phyloP scores from a whole-genome alignment of 768 basidiomycete genomes.

The Lactarius sp. region DNA sequence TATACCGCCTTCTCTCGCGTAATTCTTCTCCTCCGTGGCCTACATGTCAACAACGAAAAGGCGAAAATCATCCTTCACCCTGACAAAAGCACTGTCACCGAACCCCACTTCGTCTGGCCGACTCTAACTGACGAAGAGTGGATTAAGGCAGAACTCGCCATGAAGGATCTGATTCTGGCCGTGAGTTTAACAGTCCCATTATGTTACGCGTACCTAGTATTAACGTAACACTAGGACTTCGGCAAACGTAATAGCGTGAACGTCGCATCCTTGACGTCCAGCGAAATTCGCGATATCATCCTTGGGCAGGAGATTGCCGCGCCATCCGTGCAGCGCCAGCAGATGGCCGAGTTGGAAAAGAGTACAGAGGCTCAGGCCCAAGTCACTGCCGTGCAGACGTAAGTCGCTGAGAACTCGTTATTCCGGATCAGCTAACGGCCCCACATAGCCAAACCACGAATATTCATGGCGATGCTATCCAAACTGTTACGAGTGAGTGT shows the following conservation, averaged over 20 bases:
- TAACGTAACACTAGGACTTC: conserved; percentile 62
- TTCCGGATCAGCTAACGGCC: conserved; percentile 16
- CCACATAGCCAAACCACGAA: conserved; percentile 82
- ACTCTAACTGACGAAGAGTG: conserved; percentile 90
- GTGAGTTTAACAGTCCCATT: conserved; percentile 37
- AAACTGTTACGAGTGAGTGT: conserved; percentile 81
- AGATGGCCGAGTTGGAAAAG: conserved; percentile 99
- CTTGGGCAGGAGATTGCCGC: conserved; percentile 98
- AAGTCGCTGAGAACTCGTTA: conserved; percentile 28
- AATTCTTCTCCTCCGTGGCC: conserved; percentile 91
- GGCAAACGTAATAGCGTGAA: conserved; percentile 99
- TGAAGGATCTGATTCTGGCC: conserved; percentile 94
- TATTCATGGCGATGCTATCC: conserved; percentile 93
- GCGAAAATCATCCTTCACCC: conserved; percentile 98
- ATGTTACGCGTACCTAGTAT: conserved; percentile 5
- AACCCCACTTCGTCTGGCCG: conserved; percentile 98
- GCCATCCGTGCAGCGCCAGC: conserved; percentile 92
- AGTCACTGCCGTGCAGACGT: conserved; percentile 93
- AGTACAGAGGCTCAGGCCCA: conserved; percentile 90
- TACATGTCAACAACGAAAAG: conserved; percentile 99
- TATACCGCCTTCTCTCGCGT: conserved; percentile 99
- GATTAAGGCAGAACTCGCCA: conserved; percentile 98
- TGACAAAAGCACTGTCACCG: conserved; percentile 94
- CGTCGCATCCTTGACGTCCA: conserved; percentile 93
- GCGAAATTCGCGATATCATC: conserved; percentile 97